A percentile compares a stretch with the other conserved stretches of the same genome.
Evolutionary conservation across 345 rosid species (phyloP).

Genomic region (Camelina neglecta): DNA sequence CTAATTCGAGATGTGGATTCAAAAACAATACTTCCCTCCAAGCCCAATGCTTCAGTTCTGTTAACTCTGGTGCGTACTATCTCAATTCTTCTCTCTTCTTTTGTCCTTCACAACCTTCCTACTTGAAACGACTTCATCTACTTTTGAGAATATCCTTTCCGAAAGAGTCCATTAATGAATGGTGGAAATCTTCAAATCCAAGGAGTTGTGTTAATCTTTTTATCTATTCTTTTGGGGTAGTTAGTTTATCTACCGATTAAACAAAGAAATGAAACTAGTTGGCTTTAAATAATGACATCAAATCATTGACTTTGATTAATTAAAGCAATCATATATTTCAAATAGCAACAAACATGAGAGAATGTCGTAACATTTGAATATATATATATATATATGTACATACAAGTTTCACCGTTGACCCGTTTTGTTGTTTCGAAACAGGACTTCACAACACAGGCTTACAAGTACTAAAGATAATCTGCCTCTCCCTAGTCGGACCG

Average conservation of each 20-base stretch:
- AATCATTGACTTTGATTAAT: conserved; percentile 36
- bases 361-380: conserved; percentile 20
- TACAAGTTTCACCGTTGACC: conserved; percentile 25
- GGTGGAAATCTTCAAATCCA: conserved; percentile 35
- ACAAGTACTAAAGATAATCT: conserved; percentile 49
- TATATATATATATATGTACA: neutral
- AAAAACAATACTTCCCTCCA: conserved; percentile 40
- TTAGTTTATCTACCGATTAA: neutral
- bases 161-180: neutral
- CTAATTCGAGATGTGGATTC: conserved; percentile 58
- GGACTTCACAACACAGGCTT: conserved; percentile 45
- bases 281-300: conserved; percentile 15
- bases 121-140: neutral
- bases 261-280: conserved; percentile 18
- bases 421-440: conserved; percentile 30
- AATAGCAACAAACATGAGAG: conserved; percentile 27
- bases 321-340: conserved; percentile 19
- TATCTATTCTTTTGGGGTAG: neutral
- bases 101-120: neutral
- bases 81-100: conserved; percentile 15
- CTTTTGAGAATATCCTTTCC: neutral
- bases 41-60: conserved; percentile 52
- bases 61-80: conserved; percentile 40
- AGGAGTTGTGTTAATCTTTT: neutral
- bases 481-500: conserved; percentile 59